Evolutionary conservation across 768 basidiomycete genomes (phyloP), one percentile per base, ranked within the genome.

Genomic region (Lyophyllum atratum): DNA sequence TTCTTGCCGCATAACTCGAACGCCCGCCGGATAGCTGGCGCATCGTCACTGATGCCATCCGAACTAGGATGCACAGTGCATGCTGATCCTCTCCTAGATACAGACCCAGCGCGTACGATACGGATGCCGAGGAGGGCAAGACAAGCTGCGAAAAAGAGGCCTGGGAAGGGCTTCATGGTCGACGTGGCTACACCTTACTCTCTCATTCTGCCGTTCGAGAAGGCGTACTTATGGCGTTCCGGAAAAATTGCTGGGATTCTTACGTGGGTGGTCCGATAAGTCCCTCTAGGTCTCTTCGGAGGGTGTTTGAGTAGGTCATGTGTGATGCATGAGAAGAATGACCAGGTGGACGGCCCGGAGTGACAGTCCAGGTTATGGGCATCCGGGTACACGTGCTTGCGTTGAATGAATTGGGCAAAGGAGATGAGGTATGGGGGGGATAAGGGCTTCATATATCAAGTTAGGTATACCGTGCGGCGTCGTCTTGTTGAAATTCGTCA

Each of bases 1-100:
- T 61, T 44, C n/a, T 37, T 45, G 28, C 54, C 45, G 53, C 62
- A 59, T 11, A 60, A 52, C 17, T 58, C 14, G 44, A 68, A 68
- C 8, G 67, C 65, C n/a, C 60, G 51, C 12, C 62, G 44, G 34
- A 70, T 68, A 11, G 67, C 64, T 17, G 66, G 66, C 3, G 65
- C 67, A 49, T 65, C 63, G 46, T 68, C 67, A 14, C 64, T 63
- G 12, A 60, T 59, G 24, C 59, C 59, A 40, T 66, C 63, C 21
- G 52, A 31, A 24, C 60, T 65, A 10, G 66, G 54, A 40, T 56
- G 59, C 37, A 70, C 55, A 2, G 50, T 64, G 53, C 68, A 69
- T 21, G 53, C 19, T 3, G 50, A 52, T 48, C 55, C 59, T 8
- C 3, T 4, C 37, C 49, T 56, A 19, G 31, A 25, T 17, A 56